Base-by-base conservation (phyloP, 1,139 yeast genomes). In the Spathaspora sp. region DNA sequence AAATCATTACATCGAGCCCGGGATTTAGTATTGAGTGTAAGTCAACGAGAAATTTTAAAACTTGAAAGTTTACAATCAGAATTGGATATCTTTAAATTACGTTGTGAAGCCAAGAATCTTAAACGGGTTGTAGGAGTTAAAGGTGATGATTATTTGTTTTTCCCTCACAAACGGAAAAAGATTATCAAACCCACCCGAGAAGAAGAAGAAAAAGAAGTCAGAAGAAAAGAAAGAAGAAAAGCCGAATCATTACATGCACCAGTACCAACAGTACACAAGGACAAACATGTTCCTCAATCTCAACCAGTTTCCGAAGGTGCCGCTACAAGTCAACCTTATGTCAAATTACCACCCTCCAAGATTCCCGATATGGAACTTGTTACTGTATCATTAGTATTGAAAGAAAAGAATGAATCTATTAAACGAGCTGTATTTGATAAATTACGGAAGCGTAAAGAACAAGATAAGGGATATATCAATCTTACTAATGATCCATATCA, bases 291-390 rank as follows among this genome's bases (percentile, higher is more conserved):
- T 17, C 16, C 39, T 20, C 39, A 37, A 24, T 39, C 45, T 31
- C 29, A 56, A 48, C 40, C 56, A 48, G 39, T 57, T 48, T 11
- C 45, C 31, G 15, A 43, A 29, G 31, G 45, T 42, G 27, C 49
- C 42, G 63, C 75, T 5, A 65, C 76, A 3, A 76, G 78, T 42
- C 96, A 87, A 59, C 91, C 95, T 8, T 88, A 89, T 67, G 95
- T 89, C 57, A 86, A 88, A 55, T 68, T 89, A 39, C 95, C 97
- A 9, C 86, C 95, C 25, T 86, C 96, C 2, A 89, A 90, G 68
- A 87, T 91, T 56, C 97, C 98, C 10, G 97, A 91, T 65, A 79
- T 91, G 79, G 96, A 89, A 45, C 74, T 91, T 55, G 84, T 87
- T 34, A 88, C 96, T 5, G 91, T 91, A 20, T 89, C 89, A 44